These are phyloP conservation scores for Epichloe coenophiala DNA, from an alignment of 2,329 filamentous ascomycete genomes.

Conservation along the genomic window DNA sequence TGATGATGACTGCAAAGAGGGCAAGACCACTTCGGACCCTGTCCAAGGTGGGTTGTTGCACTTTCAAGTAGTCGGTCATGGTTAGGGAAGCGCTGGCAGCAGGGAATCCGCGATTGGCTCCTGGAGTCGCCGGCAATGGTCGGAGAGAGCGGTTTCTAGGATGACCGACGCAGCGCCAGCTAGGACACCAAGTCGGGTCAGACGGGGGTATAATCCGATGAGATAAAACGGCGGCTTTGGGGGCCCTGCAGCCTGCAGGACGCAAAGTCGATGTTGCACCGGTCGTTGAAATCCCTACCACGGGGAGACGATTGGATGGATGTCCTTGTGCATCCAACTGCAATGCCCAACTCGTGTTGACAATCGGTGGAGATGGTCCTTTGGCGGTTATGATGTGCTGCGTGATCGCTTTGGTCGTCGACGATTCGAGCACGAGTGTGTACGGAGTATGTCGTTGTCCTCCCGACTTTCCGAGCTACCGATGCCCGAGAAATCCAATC, in stretches of 20 bases:
- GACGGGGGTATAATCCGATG: background rate
- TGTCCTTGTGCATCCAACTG: background rate
- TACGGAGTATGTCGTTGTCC: background rate
- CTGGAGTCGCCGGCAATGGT: conserved; percentile 19
- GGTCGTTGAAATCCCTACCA: background rate
- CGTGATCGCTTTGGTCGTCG: too few species aligned
- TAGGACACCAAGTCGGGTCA: background rate
- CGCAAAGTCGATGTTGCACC: background rate
- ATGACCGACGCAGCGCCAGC: background rate
- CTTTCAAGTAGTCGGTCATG: conserved; percentile 18
- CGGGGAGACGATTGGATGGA: background rate
- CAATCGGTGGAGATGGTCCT: background rate
- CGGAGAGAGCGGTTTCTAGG: conserved; percentile 2
- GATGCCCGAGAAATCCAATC: background rate
- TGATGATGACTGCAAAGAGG: conserved; percentile 22
- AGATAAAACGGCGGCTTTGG: background rate
- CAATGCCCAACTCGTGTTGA: background rate
- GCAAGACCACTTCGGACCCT: conserved; percentile 17
- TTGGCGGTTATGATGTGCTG: background rate
- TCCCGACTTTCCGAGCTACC: background rate
- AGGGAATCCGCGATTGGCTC: conserved; percentile 20
- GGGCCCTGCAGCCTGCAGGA: conserved; percentile 1
- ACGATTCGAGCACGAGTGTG: background rate
- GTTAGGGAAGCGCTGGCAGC: conserved; percentile 14
- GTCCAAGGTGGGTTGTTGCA: conserved; percentile 16